phyloP scores from a whole-genome alignment of 1,139 yeast species.

The Scheffersomyces parashehatae region DNA sequence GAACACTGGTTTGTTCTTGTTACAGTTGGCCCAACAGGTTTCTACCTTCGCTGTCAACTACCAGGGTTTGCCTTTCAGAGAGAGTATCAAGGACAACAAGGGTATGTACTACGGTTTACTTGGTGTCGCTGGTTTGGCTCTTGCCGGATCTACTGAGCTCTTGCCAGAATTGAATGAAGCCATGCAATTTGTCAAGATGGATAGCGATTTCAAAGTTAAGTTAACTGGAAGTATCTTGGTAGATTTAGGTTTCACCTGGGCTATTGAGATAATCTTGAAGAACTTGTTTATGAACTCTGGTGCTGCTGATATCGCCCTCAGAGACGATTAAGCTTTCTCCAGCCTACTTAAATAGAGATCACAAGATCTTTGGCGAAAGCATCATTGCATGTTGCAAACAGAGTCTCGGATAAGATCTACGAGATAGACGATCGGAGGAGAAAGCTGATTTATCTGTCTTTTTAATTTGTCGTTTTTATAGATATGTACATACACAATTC shows the following conservation, averaged over 20 bases:
- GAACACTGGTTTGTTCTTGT: conserved; percentile 93
- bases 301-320: conserved; percentile 85
- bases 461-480: conserved; percentile 3
- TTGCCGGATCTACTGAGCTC: conserved; percentile 92
- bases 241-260: conserved; percentile 79
- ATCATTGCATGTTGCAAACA: neutral
- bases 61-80: conserved; percentile 96
- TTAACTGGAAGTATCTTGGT: conserved; percentile 70
- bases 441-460: neutral
- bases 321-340: conserved; percentile 22
- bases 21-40: conserved; percentile 94
- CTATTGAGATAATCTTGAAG: conserved; percentile 78
- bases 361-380: conserved; percentile 1
- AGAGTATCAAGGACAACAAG: conserved; percentile 83
- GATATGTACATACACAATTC: conserved; percentile 5
- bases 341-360: neutral
- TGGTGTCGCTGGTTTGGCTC: conserved; percentile 86
- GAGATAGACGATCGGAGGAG: too few species aligned
- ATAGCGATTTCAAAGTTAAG: conserved; percentile 67
- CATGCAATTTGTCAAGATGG: conserved; percentile 90
- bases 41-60: conserved; percentile 97
- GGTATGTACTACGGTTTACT: conserved; percentile 96
- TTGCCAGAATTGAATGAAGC: conserved; percentile 92
- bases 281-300: conserved; percentile 85
- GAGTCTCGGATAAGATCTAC: too few species aligned